Evolutionary conservation across 176 grass and related monocot species (phyloP).

Genomic region (Eleusine coracana): DNA sequence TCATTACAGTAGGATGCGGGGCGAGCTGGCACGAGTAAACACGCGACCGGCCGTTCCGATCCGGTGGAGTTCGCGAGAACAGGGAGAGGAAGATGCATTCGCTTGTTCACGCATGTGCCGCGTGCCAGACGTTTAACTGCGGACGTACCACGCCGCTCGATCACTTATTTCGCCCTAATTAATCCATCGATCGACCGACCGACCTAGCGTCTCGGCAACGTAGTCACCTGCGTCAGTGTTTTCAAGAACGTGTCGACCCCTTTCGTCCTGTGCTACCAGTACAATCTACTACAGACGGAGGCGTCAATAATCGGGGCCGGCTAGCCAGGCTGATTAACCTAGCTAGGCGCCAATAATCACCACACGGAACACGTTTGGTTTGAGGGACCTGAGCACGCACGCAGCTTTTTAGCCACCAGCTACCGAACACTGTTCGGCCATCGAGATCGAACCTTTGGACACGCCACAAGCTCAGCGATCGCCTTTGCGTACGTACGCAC

Average conservation of each 20-base stretch:
- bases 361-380: background rate
- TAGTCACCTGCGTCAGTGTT: too few relatives aligned
- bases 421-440: background rate
- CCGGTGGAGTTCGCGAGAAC: too few relatives aligned
- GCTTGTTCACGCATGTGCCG: too few relatives aligned
- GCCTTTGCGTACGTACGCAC: background rate
- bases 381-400: background rate
- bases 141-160: background rate
- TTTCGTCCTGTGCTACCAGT: too few relatives aligned
- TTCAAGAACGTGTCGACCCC: too few relatives aligned
- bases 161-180: background rate
- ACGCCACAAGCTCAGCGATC: background rate
- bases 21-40: too few relatives aligned
- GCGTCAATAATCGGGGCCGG: too few relatives aligned
- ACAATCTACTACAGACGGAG: too few relatives aligned
- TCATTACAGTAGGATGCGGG: too few relatives aligned
- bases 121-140: background rate
- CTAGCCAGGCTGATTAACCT: background rate
- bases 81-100: too few relatives aligned
- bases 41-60: too few relatives aligned
- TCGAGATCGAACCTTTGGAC: background rate
- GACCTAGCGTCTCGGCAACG: background rate
- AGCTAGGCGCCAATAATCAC: background rate
- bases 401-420: background rate
- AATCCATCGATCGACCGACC: background rate